These are phyloP conservation scores for Grosmannia serpens DNA, from an alignment of 2,329 filamentous ascomycete species.

Conservation along the genomic window DNA sequence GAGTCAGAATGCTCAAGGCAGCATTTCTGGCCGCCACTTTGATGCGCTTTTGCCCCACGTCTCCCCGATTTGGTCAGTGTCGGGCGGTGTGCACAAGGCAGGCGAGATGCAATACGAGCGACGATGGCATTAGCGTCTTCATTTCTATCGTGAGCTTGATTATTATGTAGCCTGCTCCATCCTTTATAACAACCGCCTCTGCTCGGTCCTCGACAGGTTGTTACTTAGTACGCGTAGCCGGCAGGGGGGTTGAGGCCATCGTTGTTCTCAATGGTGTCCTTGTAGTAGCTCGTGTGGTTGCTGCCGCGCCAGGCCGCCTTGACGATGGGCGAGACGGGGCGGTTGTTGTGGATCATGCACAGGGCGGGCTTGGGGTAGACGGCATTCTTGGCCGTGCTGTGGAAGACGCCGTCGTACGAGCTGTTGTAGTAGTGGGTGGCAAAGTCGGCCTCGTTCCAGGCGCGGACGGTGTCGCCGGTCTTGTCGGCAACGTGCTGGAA, in stretches of 20 bases:
- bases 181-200: too few relatives aligned
- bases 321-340: slow-evolving; percentile 14
- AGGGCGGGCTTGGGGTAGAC: slow-evolving; percentile 19
- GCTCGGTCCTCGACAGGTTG: background rate
- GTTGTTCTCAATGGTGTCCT: slow-evolving; percentile 16
- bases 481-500: slow-evolving; percentile 46
- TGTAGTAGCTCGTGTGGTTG: slow-evolving; percentile 16
- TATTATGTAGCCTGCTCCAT: too few relatives aligned
- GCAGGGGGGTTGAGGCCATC: slow-evolving; percentile 18
- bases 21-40: too few relatives aligned
- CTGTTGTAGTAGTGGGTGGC: slow-evolving; percentile 14
- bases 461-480: slow-evolving; percentile 41
- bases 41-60: too few relatives aligned
- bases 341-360: slow-evolving; percentile 14
- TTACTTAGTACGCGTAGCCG: slow-evolving; percentile 10
- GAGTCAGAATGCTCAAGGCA: too few relatives aligned
- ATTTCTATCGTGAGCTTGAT: too few relatives aligned
- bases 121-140: too few relatives aligned
- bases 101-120: too few relatives aligned
- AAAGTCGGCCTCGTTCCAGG: slow-evolving; percentile 8
- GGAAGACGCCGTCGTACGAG: slow-evolving; percentile 20
- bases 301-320: slow-evolving; percentile 14
- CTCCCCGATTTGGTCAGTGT: too few relatives aligned
- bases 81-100: too few relatives aligned
- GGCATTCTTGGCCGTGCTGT: slow-evolving; percentile 10